phyloP scores from a whole-genome alignment of 2,329 filamentous ascomycete species.

The Plectosphaerella cucumerina region DNA sequence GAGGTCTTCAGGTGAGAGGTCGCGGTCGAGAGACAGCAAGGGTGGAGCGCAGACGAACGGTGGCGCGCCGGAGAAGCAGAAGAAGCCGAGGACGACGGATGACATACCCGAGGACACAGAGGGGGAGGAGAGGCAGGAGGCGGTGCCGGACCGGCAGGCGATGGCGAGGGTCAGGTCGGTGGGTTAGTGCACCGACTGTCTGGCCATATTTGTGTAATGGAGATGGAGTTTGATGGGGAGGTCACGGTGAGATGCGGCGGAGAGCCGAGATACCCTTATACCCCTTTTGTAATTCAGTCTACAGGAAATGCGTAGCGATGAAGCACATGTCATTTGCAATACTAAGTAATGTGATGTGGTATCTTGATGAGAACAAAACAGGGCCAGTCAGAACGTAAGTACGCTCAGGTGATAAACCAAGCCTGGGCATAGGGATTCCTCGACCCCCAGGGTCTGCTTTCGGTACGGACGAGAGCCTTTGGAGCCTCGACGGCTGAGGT shows the following conservation, averaged over 20 bases:
- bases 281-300: background rate
- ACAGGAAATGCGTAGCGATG: too few relatives aligned
- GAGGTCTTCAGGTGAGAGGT: background rate
- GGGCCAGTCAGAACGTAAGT: too few relatives aligned
- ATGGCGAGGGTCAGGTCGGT: background rate
- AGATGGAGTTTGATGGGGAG: background rate
- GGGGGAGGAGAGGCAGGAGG: background rate
- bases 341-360: too few relatives aligned
- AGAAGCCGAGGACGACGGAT: background rate
- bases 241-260: background rate
- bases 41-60: background rate
- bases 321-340: too few relatives aligned
- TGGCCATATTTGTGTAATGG: background rate
- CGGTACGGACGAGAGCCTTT: too few relatives aligned
- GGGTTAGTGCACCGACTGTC: background rate
- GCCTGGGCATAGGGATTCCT: background rate
- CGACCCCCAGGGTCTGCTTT: background rate
- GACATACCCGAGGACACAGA: slow-evolving; percentile 3
- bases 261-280: background rate
- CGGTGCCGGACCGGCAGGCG: background rate
- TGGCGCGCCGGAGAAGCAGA: background rate
- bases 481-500: background rate
- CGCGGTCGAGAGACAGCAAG: background rate
- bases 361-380: too few relatives aligned
- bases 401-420: background rate